Conservation (phyloP, 768 basidiomycete species). For the Serendipita sp. region DNA sequence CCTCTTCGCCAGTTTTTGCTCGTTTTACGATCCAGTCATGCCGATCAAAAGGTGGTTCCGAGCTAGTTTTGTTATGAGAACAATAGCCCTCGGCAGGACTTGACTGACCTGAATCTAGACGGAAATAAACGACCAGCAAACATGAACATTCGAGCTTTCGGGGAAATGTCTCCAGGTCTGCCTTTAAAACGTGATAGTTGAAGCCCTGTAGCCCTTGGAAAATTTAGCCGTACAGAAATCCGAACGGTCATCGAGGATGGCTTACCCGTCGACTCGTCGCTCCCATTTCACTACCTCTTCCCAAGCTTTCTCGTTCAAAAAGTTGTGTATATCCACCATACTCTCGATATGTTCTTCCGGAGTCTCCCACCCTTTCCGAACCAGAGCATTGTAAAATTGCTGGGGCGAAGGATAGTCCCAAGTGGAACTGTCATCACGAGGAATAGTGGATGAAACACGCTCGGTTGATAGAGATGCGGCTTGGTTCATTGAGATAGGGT, state of each 20-base stretch:
- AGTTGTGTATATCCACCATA: slow-evolving; percentile 98
- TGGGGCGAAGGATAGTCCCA: slow-evolving; percentile 98
- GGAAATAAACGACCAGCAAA: slow-evolving; percentile 83
- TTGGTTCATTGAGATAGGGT: slow-evolving; percentile 37
- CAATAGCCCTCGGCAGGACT: background rate
- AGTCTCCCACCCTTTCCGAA: slow-evolving; percentile 93
- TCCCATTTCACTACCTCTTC: slow-evolving; percentile 90
- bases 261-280: slow-evolving; percentile 44
- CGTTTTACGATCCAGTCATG: slow-evolving; percentile 95
- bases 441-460: slow-evolving; percentile 73
- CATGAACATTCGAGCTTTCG: slow-evolving; percentile 79
- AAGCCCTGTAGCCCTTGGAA: slow-evolving; percentile 35
- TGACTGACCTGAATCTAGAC: slow-evolving; percentile 67
- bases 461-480: slow-evolving; percentile 45
- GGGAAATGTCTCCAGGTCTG: slow-evolving; percentile 80
- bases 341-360: slow-evolving; percentile 90
- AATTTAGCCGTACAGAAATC: slow-evolving; percentile 16
- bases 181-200: slow-evolving; percentile 77
- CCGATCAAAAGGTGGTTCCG: slow-evolving; percentile 88
- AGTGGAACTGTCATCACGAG: slow-evolving; percentile 32
- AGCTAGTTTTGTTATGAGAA: slow-evolving; percentile 26
- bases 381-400: slow-evolving; percentile 94
- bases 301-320: slow-evolving; percentile 95
- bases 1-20: slow-evolving; percentile 58
- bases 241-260: slow-evolving; percentile 8